Percentiles rank a stretch among this genome's conserved stretches.
phyloP scores from a whole-genome alignment of 768 basidiomycete genomes.

The Termitomyces sp. region DNA sequence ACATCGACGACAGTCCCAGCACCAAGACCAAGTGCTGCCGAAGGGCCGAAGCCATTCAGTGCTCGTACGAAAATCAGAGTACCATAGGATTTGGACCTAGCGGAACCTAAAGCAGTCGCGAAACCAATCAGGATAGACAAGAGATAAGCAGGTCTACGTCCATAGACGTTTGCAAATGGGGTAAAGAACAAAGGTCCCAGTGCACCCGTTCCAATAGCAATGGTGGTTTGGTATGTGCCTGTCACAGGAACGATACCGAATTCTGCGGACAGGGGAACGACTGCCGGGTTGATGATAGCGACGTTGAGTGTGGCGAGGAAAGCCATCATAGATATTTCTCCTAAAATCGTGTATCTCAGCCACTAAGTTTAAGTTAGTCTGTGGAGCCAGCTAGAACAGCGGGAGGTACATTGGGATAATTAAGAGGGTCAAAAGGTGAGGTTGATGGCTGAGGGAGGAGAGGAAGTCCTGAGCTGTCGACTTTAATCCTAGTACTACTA shows the following conservation, averaged over 20 bases:
- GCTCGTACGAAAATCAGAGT: constrained; percentile 31
- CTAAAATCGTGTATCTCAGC: constrained; percentile 30
- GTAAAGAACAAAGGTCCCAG: constrained; percentile 35
- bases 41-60: constrained; percentile 33
- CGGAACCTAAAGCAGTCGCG: constrained; percentile 17
- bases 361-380: constrained; percentile 20
- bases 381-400: background rate
- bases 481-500: constrained; percentile 22
- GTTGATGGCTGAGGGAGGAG: constrained; percentile 39
- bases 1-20: constrained; percentile 37
- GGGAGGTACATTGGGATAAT: constrained; percentile 31
- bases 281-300: constrained; percentile 35
- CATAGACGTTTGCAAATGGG: constrained; percentile 38
- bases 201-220: constrained; percentile 32
- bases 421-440: constrained; percentile 37
- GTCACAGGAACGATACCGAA: constrained; percentile 32
- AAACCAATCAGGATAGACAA: constrained; percentile 29
- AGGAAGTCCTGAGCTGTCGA: constrained; percentile 33
- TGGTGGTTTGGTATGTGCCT: constrained; percentile 37
- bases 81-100: constrained; percentile 27
- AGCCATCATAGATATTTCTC: constrained; percentile 30
- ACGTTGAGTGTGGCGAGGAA: constrained; percentile 35
- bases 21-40: constrained; percentile 32
- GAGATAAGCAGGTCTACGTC: constrained; percentile 33
- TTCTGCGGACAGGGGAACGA: constrained; percentile 32